Evolutionary conservation across 1,284 basidiomycete species (phyloP).

Genomic region (Somion occarium): DNA sequence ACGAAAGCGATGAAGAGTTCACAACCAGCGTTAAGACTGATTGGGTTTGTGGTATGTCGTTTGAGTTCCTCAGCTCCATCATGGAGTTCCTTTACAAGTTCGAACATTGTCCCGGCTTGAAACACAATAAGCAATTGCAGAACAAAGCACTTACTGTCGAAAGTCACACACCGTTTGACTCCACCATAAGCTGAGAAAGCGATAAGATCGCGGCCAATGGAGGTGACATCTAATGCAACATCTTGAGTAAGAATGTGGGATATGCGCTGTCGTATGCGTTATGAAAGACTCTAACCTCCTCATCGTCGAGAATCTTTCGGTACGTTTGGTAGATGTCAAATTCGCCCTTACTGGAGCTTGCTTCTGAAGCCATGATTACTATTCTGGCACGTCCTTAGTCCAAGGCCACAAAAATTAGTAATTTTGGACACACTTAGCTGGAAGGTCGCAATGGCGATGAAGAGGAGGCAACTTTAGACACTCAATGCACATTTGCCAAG

Average conservation of each 20-base stretch:
- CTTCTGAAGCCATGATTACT: not conserved
- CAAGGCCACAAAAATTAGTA: no score
- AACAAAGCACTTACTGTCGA: constrained; percentile 7
- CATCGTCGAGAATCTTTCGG: constrained; percentile 48
- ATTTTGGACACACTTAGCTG: no score
- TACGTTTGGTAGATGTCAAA: constrained; percentile 60
- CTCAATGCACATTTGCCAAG: no score
- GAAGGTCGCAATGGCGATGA: no score
- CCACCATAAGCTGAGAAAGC: constrained; percentile 71
- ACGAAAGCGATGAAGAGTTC: constrained; percentile 89
- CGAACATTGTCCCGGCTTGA: constrained; percentile 83
- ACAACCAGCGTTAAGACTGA: constrained; percentile 86
- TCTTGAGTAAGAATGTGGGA: constrained; percentile 3
- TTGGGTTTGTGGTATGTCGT: constrained; percentile 66
- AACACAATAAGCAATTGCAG: constrained; percentile 14
- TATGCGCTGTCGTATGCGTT: not conserved
- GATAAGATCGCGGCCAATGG: constrained; percentile 86
- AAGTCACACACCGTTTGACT: constrained; percentile 57
- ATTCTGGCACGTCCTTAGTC: not conserved
- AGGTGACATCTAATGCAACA: constrained; percentile 63
- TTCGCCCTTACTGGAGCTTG: constrained; percentile 6
- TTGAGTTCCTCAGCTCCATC: constrained; percentile 69
- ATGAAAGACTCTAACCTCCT: constrained; percentile 41
- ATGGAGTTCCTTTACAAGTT: constrained; percentile 80
- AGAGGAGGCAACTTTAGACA: no score